Conservation (phyloP, 805 yeast species). For the Teunomyces atbi region DNA sequence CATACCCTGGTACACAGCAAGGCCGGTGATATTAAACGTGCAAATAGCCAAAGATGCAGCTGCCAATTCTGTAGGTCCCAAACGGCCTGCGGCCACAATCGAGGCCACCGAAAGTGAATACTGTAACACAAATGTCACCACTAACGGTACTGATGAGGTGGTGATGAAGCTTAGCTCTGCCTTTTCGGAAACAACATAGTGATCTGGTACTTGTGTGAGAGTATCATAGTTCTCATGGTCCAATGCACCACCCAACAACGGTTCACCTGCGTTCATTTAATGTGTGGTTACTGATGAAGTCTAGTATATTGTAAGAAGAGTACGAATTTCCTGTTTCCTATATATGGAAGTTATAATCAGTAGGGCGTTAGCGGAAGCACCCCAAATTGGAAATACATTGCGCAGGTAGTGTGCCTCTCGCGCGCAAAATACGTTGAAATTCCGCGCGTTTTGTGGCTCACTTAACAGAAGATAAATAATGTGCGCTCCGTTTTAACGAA, state of each 20-base stretch:
- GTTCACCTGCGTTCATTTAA: slow-evolving; percentile 26
- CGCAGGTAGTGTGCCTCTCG: background rate
- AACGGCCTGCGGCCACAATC: slow-evolving; percentile 22
- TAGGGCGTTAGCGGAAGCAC: background rate
- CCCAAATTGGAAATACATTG: background rate
- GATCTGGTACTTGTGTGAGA: slow-evolving; percentile 6
- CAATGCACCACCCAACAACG: slow-evolving; percentile 20
- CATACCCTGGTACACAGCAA: slow-evolving; percentile 30
- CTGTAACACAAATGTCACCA: slow-evolving; percentile 25
- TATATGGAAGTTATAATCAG: background rate
- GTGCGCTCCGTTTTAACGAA: slow-evolving; percentile 14
- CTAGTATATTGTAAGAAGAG: background rate
- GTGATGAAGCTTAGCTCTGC: slow-evolving; percentile 14
- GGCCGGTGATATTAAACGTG: slow-evolving; percentile 25
- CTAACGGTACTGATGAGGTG: slow-evolving; percentile 20
- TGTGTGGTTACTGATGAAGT: background rate
- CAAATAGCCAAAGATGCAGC: slow-evolving; percentile 27
- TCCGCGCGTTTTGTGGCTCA: no score
- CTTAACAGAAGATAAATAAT: slow-evolving; percentile 13
- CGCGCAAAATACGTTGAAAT: background rate
- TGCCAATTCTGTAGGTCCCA: slow-evolving; percentile 26
- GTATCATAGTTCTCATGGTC: slow-evolving; percentile 21
- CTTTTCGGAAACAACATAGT: slow-evolving; percentile 1
- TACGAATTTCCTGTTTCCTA: no score
- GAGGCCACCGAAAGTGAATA: slow-evolving; percentile 21